phyloP scores from a whole-genome alignment of 441 rosid species.

The Metrosideros polymorpha region DNA sequence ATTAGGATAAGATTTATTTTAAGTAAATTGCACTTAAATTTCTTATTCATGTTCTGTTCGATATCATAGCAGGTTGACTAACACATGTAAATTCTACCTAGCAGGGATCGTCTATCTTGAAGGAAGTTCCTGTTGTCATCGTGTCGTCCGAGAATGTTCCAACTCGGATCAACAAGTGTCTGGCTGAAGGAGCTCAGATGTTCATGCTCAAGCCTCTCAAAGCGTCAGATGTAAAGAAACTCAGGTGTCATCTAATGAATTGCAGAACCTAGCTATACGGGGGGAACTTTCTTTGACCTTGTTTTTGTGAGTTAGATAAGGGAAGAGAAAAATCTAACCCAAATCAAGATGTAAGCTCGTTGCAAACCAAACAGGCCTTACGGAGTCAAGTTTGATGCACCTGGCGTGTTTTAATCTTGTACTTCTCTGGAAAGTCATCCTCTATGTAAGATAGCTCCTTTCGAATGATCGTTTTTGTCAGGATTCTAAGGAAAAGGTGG shows the following conservation, averaged over 20 bases:
- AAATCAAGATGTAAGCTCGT: neutral
- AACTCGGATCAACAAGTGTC: constrained; percentile 63
- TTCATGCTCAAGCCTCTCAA: constrained; percentile 87
- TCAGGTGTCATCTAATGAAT: constrained; percentile 37
- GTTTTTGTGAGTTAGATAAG: neutral
- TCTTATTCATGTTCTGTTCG: neutral
- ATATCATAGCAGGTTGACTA: neutral
- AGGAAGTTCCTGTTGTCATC: constrained; percentile 78
- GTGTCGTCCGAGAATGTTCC: constrained; percentile 82
- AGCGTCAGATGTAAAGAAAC: constrained; percentile 56
- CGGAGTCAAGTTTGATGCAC: neutral
- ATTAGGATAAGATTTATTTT: neutral
- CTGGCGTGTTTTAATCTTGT: neutral
- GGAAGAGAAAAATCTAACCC: neutral
- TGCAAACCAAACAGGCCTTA: neutral
- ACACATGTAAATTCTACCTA: neutral
- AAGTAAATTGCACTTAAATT: neutral
- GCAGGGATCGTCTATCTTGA: constrained; percentile 64
- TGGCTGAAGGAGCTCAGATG: constrained; percentile 84
- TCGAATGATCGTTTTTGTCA: neutral
- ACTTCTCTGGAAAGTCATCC: neutral
- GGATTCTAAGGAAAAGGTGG: neutral
- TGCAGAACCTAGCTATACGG: constrained; percentile 9
- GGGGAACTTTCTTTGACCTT: neutral
- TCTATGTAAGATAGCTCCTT: neutral